phyloP scores from a whole-genome alignment of 1,139 yeast genomes.

The Diutina catenulata region DNA sequence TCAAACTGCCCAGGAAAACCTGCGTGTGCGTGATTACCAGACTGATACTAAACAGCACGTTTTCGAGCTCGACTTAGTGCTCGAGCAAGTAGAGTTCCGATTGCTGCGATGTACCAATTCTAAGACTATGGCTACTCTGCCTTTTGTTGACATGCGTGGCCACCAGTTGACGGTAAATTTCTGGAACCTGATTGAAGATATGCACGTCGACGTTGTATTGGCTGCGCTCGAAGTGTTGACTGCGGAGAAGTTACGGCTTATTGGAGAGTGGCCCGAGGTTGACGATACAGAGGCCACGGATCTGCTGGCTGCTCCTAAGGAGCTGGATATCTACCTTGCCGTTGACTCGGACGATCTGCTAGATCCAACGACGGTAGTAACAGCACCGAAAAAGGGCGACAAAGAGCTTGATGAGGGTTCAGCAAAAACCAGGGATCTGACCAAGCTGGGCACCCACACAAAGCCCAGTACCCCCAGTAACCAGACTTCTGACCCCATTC shows the following conservation, averaged over 20 bases:
- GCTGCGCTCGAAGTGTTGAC: not conserved
- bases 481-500: not conserved
- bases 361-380: no score
- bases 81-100: not conserved
- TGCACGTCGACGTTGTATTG: not conserved
- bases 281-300: no score
- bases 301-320: no score
- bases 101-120: not conserved
- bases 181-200: slow-evolving; percentile 1
- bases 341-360: no score
- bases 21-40: no score
- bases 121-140: not conserved
- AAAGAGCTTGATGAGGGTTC: no score
- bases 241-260: not conserved
- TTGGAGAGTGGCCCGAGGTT: not conserved
- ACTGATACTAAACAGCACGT: not conserved
- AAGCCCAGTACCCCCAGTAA: no score
- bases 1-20: no score
- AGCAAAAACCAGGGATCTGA: no score
- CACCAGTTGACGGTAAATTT: not conserved
- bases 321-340: no score
- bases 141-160: slow-evolving; percentile 3
- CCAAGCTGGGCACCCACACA: no score
- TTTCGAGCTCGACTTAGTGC: not conserved
- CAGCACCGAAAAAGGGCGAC: no score